Evolutionary conservation across 371 early-diverging fungal species (phyloP).

Genomic region (Umbelopsis sp.): DNA sequence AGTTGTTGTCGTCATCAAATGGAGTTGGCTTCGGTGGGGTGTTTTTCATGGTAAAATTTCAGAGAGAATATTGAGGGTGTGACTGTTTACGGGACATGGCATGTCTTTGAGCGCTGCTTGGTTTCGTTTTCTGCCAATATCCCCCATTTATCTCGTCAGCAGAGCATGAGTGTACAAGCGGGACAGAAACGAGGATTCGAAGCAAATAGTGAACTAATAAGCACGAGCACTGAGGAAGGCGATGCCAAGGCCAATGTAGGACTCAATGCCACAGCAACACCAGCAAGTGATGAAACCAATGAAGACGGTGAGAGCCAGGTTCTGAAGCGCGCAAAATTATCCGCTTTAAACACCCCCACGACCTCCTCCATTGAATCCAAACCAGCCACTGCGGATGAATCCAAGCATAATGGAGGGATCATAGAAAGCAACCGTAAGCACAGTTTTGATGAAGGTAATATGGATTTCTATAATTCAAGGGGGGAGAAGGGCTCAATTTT

Average conservation of each 20-base stretch:
- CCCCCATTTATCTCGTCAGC: not conserved
- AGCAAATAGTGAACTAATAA: not conserved
- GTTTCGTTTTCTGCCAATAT: not conserved
- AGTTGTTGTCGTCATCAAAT: not conserved
- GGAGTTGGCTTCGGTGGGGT: too few species aligned
- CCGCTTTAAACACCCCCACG: not conserved
- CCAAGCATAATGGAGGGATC: not conserved
- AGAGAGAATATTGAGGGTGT: not conserved
- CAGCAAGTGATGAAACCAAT: conserved; percentile 1
- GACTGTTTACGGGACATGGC: not conserved
- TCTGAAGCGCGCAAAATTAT: conserved; percentile 19
- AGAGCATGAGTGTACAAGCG: conserved; percentile 14
- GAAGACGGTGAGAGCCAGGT: conserved; percentile 7
- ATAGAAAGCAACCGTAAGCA: not conserved
- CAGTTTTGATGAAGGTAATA: conserved; percentile 9
- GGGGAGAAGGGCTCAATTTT: not conserved
- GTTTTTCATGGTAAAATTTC: too few species aligned
- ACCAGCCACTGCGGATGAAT: not conserved
- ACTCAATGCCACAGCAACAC: not conserved
- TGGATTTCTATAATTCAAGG: not conserved
- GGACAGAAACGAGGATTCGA: conserved; percentile 16
- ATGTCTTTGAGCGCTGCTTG: not conserved
- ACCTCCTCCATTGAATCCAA: not conserved
- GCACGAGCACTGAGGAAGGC: not conserved
- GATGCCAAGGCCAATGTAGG: not conserved